Conservation (phyloP, 495 filamentous ascomycete species). For the Hypoxylon perforatum region DNA sequence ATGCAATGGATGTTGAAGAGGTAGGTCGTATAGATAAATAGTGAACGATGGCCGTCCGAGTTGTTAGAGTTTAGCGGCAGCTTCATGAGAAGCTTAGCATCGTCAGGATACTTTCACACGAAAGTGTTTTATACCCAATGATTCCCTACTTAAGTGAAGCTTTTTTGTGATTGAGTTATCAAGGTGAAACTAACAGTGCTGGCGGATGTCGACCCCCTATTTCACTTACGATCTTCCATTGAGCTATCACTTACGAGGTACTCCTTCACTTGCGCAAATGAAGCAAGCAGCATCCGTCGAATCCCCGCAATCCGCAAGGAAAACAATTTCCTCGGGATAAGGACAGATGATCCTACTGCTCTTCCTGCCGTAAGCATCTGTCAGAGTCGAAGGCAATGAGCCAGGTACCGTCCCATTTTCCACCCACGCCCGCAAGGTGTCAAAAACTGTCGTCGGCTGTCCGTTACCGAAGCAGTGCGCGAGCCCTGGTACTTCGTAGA, state of each 20-base stretch:
- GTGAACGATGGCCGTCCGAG: no score
- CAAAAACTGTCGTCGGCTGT: conserved; percentile 40
- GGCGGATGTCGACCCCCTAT: no score
- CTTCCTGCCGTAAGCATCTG: conserved; percentile 7
- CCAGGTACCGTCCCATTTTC: conserved; percentile 49
- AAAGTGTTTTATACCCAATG: no score
- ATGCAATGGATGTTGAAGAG: no score
- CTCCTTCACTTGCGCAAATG: conserved; percentile 6
- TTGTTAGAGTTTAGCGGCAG: no score
- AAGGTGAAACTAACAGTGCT: no score
- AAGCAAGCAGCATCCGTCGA: conserved; percentile 16
- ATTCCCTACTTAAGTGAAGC: no score
- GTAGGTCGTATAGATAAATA: no score
- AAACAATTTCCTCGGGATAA: conserved; percentile 35
- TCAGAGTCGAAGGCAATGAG: conserved; percentile 23
- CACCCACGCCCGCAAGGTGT: conserved; percentile 48
- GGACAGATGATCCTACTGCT: conserved; percentile 42
- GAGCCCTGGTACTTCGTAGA: conserved; percentile 48
- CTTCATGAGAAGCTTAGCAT: no score
- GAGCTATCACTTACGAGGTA: background rate
- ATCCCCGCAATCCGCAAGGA: conserved; percentile 1
- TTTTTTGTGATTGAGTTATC: no score
- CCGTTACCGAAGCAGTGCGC: conserved; percentile 49
- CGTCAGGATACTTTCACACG: no score
- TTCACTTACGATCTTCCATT: no score